Evolutionary conservation across 352 stramenopile species (phyloP).

Genomic region (Globisporangium irregulare): DNA sequence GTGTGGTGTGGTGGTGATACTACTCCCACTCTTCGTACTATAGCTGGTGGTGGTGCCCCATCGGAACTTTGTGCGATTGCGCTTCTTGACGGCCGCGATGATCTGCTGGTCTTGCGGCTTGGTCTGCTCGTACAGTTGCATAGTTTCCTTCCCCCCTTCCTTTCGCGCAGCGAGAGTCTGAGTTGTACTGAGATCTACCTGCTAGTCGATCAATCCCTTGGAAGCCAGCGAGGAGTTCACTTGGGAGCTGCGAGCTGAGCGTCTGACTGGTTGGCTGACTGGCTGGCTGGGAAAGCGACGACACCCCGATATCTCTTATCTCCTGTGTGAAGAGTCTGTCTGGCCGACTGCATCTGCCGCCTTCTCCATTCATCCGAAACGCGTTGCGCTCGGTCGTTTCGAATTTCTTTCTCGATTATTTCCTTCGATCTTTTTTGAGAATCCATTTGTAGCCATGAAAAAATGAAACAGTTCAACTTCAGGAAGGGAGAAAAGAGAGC

Average conservation of each 20-base stretch:
- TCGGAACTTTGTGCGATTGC: slow-evolving; percentile 15
- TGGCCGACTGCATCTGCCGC: not conserved
- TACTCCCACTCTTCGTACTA: not conserved
- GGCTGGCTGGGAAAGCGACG: no score
- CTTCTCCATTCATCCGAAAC: not conserved
- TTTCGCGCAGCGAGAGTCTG: not conserved
- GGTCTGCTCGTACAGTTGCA: slow-evolving; percentile 18
- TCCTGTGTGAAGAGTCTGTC: no score
- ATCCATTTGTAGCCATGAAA: not conserved
- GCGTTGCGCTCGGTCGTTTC: not conserved
- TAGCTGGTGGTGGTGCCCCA: slow-evolving; percentile 11
- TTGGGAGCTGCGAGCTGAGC: not conserved
- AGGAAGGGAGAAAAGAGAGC: not conserved
- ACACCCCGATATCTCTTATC: no score
- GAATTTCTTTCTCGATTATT: not conserved
- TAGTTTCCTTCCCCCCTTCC: not conserved
- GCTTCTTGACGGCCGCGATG: slow-evolving; percentile 14
- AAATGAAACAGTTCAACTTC: not conserved
- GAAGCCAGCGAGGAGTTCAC: not conserved
- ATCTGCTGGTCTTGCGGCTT: slow-evolving; percentile 18
- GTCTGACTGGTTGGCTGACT: not conserved
- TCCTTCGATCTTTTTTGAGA: not conserved
- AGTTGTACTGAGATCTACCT: not conserved
- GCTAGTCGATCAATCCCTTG: not conserved
- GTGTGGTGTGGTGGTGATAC: not conserved